A percentile compares a stretch with the other conserved stretches of the same genome.
Conservation (phyloP, 106 monocot species). For the Hemerocallis citrina region DNA sequence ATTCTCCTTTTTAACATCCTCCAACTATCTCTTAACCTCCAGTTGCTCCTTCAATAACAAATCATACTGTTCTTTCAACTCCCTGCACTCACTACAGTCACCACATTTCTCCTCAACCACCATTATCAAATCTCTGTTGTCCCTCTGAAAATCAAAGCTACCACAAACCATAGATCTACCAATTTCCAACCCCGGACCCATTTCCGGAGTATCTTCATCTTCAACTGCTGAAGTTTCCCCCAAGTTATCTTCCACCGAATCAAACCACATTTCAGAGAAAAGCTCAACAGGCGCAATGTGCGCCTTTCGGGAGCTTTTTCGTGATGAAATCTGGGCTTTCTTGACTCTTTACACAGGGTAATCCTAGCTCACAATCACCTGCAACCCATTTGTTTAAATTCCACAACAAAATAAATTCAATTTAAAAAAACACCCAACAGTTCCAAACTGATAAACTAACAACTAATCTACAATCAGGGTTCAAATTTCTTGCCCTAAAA, state of each 20-base stretch:
- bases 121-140: constrained; percentile 25
- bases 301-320: constrained; percentile 19
- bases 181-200: constrained; percentile 11
- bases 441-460: too few species aligned
- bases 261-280: constrained; percentile 6
- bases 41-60: constrained; percentile 31
- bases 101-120: constrained; percentile 52
- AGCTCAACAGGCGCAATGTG: constrained; percentile 32
- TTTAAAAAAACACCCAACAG: too few species aligned
- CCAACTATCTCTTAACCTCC: constrained; percentile 33
- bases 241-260: not conserved
- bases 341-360: too few species aligned
- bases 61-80: constrained; percentile 39
- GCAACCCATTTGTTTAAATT: too few species aligned
- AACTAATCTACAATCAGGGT: too few species aligned
- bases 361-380: too few species aligned
- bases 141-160: constrained; percentile 15
- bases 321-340: constrained; percentile 44
- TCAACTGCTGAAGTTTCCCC: too few species aligned
- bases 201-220: not conserved
- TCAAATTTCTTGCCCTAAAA: too few species aligned
- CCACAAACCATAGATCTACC: constrained; percentile 9
- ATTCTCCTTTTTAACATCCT: constrained; percentile 48
- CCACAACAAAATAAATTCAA: too few species aligned
- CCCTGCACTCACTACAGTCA: constrained; percentile 31